A percentile compares a stretch with the other conserved stretches of the same genome.
Conservation (phyloP, 371 early-diverging fungal species). For the Rhizopus arrhizus region DNA sequence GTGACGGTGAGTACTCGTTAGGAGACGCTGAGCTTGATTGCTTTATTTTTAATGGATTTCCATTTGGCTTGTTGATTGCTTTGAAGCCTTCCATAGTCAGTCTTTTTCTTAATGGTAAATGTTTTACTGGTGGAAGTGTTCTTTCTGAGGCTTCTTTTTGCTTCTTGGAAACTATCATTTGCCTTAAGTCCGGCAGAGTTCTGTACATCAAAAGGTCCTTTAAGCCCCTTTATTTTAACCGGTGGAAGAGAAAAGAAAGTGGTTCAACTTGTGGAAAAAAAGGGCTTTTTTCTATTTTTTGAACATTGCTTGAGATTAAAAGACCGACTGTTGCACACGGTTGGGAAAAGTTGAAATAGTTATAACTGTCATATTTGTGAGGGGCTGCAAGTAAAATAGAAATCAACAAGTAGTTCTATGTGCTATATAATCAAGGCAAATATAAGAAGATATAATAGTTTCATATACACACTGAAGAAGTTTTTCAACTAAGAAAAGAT, state of each 20-base stretch:
- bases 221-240: no score
- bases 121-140: conserved; percentile 19
- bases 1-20: conserved; percentile 8
- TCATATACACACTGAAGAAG: no score
- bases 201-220: background rate
- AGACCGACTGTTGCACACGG: background rate
- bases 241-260: background rate
- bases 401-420: no score
- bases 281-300: background rate
- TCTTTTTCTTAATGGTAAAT: conserved; percentile 37
- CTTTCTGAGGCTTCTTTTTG: background rate
- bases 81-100: conserved; percentile 16
- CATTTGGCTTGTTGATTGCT: background rate
- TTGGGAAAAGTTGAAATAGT: no score
- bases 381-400: no score
- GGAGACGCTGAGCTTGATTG: background rate
- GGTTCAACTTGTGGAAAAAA: background rate
- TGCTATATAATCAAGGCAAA: no score
- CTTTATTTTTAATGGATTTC: background rate
- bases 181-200: background rate
- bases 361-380: no score
- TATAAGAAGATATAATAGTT: no score
- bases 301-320: background rate
- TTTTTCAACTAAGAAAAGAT: no score
- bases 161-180: background rate